Base-by-base conservation (phyloP, 306 rosid species). In the Quercus rubra region DNA sequence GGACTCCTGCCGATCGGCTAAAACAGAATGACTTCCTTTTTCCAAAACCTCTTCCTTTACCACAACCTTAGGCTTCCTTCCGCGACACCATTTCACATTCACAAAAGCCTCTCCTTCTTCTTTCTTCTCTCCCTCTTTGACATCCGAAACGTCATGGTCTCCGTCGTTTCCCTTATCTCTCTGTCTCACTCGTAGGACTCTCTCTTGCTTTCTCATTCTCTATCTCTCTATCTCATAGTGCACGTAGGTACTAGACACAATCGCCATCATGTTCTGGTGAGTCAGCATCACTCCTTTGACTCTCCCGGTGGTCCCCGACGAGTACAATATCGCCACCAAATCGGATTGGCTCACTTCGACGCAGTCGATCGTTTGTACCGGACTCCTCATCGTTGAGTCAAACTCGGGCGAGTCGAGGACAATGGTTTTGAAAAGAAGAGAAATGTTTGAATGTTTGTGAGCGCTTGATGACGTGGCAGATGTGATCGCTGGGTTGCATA, bases 221-320 rank as follows among this genome's bases (percentile, higher is more conserved):
- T 30, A 30, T 52, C 77, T 84, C 67, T 9, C 51, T 14, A 5
- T 17, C 3, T 30, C 31, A 3, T 79, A 66, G 55, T 28, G 56
- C 21, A 77, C 78, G 57, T 80, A 31, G 79, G 41, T 43, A 20
- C 31, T 51, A 4, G 82, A 80, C 1, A 61, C 70, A 1, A 5
- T 0, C 3, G 90, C 85, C 0, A 67, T 86, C 54, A 90, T 30
- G 71, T 87, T 90, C 64, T 86, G 83, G 54, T 90, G 91, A 17
- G 90, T 90, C 3, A 81, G n/a, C 85, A 82, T 79, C 31, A 86
- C 93, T 0, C 90, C 93, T 64, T 90, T 90, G 17, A 85, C 77
- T 31, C 43, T 86, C 28, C 91, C 93, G 0, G 91, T 90, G 7
- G 90, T 90, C 52, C 93, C 91, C 0, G 91, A 90, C 6, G 93